Evolutionary conservation across 2,329 filamentous ascomycete genomes (phyloP).

Genomic region (Ascochyta viciae-villosae): DNA sequence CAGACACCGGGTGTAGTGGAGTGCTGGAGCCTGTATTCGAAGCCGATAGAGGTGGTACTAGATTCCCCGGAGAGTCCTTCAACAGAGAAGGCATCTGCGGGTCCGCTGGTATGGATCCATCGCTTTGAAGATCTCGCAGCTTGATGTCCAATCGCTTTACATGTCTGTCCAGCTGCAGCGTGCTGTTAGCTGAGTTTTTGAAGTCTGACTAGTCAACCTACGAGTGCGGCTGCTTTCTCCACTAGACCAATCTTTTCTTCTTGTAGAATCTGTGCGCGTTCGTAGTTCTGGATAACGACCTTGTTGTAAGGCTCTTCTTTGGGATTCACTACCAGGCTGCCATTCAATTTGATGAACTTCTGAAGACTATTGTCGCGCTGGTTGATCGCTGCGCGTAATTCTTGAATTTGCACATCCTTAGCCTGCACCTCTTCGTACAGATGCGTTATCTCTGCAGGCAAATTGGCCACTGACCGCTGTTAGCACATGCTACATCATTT

Average conservation of each 20-base stretch:
- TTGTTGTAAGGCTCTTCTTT: slow-evolving; percentile 74
- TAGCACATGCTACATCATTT: slow-evolving; percentile 2
- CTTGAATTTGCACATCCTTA: slow-evolving; percentile 76
- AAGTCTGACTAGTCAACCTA: slow-evolving; percentile 49
- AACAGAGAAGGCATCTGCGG: slow-evolving; percentile 67
- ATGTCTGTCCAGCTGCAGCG: slow-evolving; percentile 62
- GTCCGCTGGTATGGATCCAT: slow-evolving; percentile 66
- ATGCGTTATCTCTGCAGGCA: slow-evolving; percentile 83
- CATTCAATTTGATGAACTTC: slow-evolving; percentile 80
- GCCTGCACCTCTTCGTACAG: slow-evolving; percentile 83
- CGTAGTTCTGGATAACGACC: slow-evolving; percentile 71
- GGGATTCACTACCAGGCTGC: slow-evolving; percentile 75
- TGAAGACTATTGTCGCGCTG: slow-evolving; percentile 78
- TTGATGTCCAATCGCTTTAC: slow-evolving; percentile 69
- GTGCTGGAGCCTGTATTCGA: slow-evolving; percentile 54
- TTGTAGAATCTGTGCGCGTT: slow-evolving; percentile 72
- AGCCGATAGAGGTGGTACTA: slow-evolving; percentile 57
- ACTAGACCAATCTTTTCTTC: slow-evolving; percentile 76
- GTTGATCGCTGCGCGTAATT: slow-evolving; percentile 72
- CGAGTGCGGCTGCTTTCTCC: slow-evolving; percentile 67
- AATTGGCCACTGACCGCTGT: slow-evolving; percentile 67
- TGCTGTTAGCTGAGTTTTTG: slow-evolving; percentile 18
- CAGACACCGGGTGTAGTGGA: slow-evolving; percentile 63
- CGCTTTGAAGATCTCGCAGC: slow-evolving; percentile 64
- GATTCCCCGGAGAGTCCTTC: slow-evolving; percentile 55